These are phyloP conservation scores for Skeletonema costatum DNA, from an alignment of 108 stramenopile species.

Conservation along the genomic window DNA sequence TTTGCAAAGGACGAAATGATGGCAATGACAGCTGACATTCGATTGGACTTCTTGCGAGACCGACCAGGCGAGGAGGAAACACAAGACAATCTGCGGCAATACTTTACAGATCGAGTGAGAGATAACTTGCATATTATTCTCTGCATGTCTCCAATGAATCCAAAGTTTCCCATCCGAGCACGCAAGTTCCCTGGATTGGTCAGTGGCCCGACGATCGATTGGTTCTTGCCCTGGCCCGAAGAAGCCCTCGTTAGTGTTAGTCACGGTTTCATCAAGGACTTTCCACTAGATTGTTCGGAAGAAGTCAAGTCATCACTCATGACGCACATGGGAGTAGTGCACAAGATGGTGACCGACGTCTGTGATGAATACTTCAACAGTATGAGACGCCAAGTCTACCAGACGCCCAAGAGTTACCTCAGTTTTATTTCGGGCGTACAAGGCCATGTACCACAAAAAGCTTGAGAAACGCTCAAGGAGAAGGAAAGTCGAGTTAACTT, in stretches of 20 bases:
- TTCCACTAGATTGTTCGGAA: slow-evolving; percentile 68
- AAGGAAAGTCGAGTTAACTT: slow-evolving; percentile 86
- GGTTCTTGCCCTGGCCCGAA: slow-evolving; percentile 94
- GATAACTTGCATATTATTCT: slow-evolving; percentile 91
- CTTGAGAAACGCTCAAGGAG: slow-evolving; percentile 76
- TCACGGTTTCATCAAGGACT: slow-evolving; percentile 79
- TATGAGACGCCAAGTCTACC: slow-evolving; percentile 86
- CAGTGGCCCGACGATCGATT: slow-evolving; percentile 87
- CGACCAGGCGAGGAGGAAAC: slow-evolving; percentile 87
- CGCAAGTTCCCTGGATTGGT: slow-evolving; percentile 91
- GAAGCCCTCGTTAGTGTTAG: slow-evolving; percentile 88
- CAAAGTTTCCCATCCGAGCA: slow-evolving; percentile 85
- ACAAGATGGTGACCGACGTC: slow-evolving; percentile 80
- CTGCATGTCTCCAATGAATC: slow-evolving; percentile 94
- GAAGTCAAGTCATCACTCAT: slow-evolving; percentile 74
- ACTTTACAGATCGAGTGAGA: slow-evolving; percentile 84
- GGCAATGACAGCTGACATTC: slow-evolving; percentile 85
- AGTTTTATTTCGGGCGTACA: slow-evolving; percentile 87
- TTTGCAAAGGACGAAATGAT: slow-evolving; percentile 96
- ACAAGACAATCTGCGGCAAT: slow-evolving; percentile 85
- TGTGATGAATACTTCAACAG: slow-evolving; percentile 89
- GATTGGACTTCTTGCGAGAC: slow-evolving; percentile 59
- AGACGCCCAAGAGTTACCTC: slow-evolving; percentile 92
- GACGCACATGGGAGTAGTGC: slow-evolving; percentile 90
- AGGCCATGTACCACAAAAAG: slow-evolving; percentile 75